Base-by-base conservation (phyloP, 73 alveolate species). In the Paramecium biaurelia region DNA sequence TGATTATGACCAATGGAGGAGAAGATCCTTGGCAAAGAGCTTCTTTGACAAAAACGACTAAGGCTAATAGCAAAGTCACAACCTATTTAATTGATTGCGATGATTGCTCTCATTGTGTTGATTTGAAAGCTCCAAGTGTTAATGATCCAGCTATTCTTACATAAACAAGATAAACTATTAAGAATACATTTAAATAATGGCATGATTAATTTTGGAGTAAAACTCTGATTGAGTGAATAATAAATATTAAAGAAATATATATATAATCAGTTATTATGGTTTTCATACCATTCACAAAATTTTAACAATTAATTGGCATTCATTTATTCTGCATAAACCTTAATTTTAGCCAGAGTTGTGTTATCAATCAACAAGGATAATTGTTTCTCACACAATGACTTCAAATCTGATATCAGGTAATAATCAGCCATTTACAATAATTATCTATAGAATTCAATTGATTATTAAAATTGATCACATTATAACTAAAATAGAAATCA, bases 1-100 rank as follows among this genome's bases (percentile, higher is more conserved):
- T 93, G 45, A 90, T 95, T 57, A 87, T 93, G 92, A 89, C 93
- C 67, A 93, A 92, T 76, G 96, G 96, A 30, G 88, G 53, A 15
- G 97, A 95, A 70, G 97, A 95, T 88, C 97, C 97, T 38, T 95
- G 97, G 97, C 56, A 92, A 72, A 68, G 85, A 84, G 93, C 97
- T 4, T 70, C 94, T 18, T 70, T 92, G 53, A 58, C 87, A 24
- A 70, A 58, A 1, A 35, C 57, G 4, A 42, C 79, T 68, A 30
- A 20, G 7, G 43, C 11, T 43, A 87, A 53, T 30, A 93, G 47
- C 20, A 92, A 79, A 42, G 93, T 90, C 24, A 11, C 7, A 9
- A 70, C 92, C n/a, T 53, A 92, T 68, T 53, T 79, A 21, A 53
- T 82, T 34, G 90, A 92, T 57, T 94, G 97, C 43, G 93, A 85